A percentile compares a stretch with the other conserved stretches of the same genome.
Conservation (phyloP, 768 basidiomycete genomes). For the Asterophora lycoperdoides region DNA sequence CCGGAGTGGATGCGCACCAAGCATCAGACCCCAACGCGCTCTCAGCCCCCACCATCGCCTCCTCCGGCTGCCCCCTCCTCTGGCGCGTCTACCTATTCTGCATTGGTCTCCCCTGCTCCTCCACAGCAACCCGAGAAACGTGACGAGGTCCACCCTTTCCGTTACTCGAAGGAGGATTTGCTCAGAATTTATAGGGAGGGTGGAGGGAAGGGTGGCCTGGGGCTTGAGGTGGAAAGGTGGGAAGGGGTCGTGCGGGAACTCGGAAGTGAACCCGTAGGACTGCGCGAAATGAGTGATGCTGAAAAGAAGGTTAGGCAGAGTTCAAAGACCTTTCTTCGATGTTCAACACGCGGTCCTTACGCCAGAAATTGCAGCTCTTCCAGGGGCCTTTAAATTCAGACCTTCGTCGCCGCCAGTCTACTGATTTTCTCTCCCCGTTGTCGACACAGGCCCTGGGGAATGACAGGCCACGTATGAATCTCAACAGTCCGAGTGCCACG, state of each 20-base stretch:
- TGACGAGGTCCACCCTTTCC: constrained; percentile 74
- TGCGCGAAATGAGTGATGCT: constrained; percentile 75
- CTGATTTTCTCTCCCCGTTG: constrained; percentile 62
- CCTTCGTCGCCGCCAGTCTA: constrained; percentile 79
- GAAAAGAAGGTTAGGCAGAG: constrained; percentile 77
- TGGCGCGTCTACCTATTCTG: constrained; percentile 65
- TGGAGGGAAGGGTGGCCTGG: constrained; percentile 66
- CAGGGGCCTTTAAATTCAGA: constrained; percentile 82
- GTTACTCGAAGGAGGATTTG: constrained; percentile 83
- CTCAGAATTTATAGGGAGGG: constrained; percentile 81
- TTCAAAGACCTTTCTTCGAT: constrained; percentile 15
- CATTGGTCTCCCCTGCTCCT: constrained; percentile 55
- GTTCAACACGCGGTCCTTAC: constrained; percentile 22
- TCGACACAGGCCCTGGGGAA: constrained; percentile 41
- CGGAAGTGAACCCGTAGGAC: constrained; percentile 63
- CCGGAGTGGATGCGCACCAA: constrained; percentile 92
- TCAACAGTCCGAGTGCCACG: constrained; percentile 39
- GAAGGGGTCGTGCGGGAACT: constrained; percentile 82
- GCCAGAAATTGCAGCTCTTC: constrained; percentile 56
- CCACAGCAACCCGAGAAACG: constrained; percentile 48
- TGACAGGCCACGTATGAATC: constrained; percentile 57
- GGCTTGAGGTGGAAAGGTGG: constrained; percentile 85
- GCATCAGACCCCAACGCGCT: constrained; percentile 50
- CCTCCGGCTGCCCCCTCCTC: constrained; percentile 45
- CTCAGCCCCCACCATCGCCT: constrained; percentile 56